phyloP scores from a whole-genome alignment of 2,329 filamentous ascomycete genomes.

The Pseudogymnoascus sp. region DNA sequence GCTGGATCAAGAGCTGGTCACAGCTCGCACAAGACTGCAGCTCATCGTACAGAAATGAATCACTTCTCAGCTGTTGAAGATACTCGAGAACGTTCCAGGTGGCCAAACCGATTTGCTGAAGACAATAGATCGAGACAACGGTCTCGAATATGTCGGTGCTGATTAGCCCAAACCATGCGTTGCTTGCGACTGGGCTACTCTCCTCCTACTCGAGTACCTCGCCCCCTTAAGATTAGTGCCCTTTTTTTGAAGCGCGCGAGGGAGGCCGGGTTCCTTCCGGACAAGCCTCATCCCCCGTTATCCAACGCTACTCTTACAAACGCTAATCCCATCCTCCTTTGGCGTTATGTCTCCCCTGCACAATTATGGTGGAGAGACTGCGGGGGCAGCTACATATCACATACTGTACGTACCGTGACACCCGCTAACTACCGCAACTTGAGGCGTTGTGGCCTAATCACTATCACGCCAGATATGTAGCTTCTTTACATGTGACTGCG shows the following conservation, averaged over 20 bases:
- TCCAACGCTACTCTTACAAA: background rate
- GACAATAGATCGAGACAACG: background rate
- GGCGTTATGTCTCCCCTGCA: background rate
- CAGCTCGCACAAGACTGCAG: background rate
- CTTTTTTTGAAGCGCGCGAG: background rate
- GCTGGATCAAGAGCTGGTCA: background rate
- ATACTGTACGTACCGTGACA: background rate
- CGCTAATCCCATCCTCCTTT: background rate
- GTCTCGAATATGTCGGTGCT: background rate
- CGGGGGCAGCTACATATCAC: background rate
- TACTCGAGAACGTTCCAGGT: constrained; percentile 1
- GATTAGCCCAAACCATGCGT: background rate
- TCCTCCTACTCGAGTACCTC: background rate
- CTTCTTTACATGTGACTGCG: background rate
- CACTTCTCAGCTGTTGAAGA: background rate
- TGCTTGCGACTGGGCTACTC: background rate
- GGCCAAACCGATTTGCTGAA: background rate
- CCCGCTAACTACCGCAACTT: background rate
- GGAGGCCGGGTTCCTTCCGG: background rate
- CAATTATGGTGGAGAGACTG: background rate
- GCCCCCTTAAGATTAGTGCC: too few species aligned
- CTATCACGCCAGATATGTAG: background rate
- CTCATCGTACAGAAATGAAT: background rate
- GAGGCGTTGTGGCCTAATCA: background rate
- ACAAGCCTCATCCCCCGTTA: background rate